Base-by-base conservation (phyloP, 306 rosid genomes). In the Hippophae tibetana region DNA sequence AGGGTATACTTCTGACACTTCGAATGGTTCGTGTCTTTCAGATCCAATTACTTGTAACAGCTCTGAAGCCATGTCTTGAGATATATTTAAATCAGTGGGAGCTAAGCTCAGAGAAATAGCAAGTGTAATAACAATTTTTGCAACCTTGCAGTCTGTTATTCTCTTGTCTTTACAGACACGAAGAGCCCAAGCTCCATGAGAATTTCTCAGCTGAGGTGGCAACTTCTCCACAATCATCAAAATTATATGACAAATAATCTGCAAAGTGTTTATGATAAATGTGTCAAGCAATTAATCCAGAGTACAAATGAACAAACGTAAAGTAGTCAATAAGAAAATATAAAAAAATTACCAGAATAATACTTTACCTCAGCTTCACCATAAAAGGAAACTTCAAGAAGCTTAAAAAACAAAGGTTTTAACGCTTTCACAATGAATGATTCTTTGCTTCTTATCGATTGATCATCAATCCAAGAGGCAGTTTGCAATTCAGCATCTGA, bases 121-220 rank as follows among this genome's bases (percentile, higher is more conserved):
- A 13, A 76, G 74, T 13, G 63, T 58, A 47, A 59, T 70, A 58
- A 76, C 51, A 52, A 56, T 48, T 67, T 58, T 71, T 14, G 56
- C 77, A 38, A 54, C 63, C 72, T 76, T 76, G 46, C 67, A 48
- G 58, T 67, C 61, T 26, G 9, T 62, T 48, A 76, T 63, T 55
- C 54, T 63, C 52, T 63, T 70, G 61, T 14, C 43, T 47, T 71
- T 63, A 74, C 81, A 63, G 13, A 76, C 60, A 26, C 57, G n/a
- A 27, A 54, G 8, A 54, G 74, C 76, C 81, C 81, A 76, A 72
- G 57, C 68, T 47, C 81, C 81, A 55, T 63, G 67, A 54, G 43
- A 27, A 54, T 63, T 71, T 67, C 60, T 67, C 68, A 65, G 49
- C 44, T 71, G 46, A 42, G 60, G 3, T 53, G 81, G 74, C 59